Conservation (phyloP, 2,329 filamentous ascomycete genomes). For the Atkinsonella texensis region DNA sequence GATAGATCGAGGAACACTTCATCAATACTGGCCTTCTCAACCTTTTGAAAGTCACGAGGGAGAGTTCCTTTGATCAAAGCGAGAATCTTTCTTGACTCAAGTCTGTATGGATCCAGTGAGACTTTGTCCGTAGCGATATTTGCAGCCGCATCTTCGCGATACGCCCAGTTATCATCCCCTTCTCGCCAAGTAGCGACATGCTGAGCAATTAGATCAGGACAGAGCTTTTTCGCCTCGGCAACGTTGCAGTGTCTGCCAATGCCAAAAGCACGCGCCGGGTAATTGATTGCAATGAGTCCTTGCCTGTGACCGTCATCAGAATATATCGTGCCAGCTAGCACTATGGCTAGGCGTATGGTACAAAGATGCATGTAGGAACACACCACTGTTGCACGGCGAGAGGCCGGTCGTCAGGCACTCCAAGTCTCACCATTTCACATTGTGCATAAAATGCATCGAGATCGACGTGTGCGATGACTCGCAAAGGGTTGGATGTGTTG, state of each 20-base stretch:
- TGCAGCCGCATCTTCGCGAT: constrained; percentile 66
- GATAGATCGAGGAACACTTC: constrained; percentile 93
- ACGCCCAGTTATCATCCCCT: constrained; percentile 84
- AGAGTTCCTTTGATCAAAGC: constrained; percentile 63
- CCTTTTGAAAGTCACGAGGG: constrained; percentile 51
- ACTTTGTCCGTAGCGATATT: constrained; percentile 87
- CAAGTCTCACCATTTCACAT: constrained; percentile 84
- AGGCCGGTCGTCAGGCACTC: constrained; percentile 60
- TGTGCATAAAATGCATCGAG: constrained; percentile 97
- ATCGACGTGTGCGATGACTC: constrained; percentile 84
- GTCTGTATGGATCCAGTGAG: constrained; percentile 80
- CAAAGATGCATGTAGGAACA: constrained; percentile 6
- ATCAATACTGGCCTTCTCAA: constrained; percentile 92
- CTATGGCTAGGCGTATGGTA: too few species aligned
- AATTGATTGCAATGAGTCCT: constrained; percentile 92
- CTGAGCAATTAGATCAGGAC: constrained; percentile 72
- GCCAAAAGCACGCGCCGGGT: constrained; percentile 71
- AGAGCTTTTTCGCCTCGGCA: constrained; percentile 73
- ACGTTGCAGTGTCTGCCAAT: constrained; percentile 70
- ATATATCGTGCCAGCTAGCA: background rate
- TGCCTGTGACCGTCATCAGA: constrained; percentile 41
- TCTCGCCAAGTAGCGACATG: constrained; percentile 94
- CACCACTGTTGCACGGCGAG: constrained; percentile 91
- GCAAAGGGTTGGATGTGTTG: constrained; percentile 61
- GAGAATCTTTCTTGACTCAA: constrained; percentile 74